Base-by-base conservation (phyloP, 768 basidiomycete species). In the Podaxis sp. region DNA sequence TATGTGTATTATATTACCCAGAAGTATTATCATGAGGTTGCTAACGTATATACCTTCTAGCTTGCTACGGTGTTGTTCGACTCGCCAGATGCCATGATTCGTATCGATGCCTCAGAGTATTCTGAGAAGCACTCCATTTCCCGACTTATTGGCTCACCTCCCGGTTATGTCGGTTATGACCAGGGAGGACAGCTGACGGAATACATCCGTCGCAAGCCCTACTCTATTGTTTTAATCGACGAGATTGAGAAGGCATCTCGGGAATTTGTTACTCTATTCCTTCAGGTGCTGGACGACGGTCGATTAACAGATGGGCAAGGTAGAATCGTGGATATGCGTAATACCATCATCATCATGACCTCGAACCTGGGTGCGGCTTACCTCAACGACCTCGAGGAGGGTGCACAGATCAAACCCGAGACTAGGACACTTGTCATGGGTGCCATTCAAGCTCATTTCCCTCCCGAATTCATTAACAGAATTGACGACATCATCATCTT, bases 331-430 rank as follows among this genome's bases (percentile, higher is more conserved):
- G 89, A 93, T 74, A 94, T 94, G 82, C 82, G 88, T 62, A 96
- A 95, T 72, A 93, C 93, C 0, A 91, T 96, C 70, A 93, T 96
- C 72, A 91, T 95, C 74, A 91, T 96, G 87, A 96, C 95, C 3
- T 94, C 92, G 54, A 98, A 98, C 71, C 81, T 96, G 19, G 95
- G 93, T 49, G 90, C 91, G 4, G 79, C 80, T 22, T 90, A 83
- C 75, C 79, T 93, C 52, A 85, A 90, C 60, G 92, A 93, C 54
- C 83, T 89, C 79, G 82, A 81, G 2, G 85, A 88, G 63, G 92
- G 92, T 3, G 61, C 61, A 2, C 79, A 85, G 0, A 85, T 96
- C 55, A 85, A 77, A 19, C 71, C 82, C 0, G 75, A 81, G 55
- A 89, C 90, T 4, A 82, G 79, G 63, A 71, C 81, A 37, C 74